These are phyloP conservation scores for Chaetomidium leptoderma DNA, from an alignment of 495 filamentous ascomycete species.

Conservation along the genomic window DNA sequence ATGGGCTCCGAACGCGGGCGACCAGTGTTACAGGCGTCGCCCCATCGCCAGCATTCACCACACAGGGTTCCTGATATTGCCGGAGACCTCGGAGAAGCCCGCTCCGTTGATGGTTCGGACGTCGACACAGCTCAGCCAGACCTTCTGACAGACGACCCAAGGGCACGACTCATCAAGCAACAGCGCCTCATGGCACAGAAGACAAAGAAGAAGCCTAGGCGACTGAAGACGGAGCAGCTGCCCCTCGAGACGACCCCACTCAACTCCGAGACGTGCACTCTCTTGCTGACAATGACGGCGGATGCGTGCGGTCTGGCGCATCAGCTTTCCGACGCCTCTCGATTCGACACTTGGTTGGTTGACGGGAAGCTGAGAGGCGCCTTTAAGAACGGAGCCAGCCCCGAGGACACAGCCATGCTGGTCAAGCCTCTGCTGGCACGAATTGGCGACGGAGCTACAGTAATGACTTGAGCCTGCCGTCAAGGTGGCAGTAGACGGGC, in stretches of 20 bases:
- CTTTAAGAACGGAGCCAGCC: neutral
- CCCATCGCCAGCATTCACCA: neutral
- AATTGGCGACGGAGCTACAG: neutral
- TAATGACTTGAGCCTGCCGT: neutral
- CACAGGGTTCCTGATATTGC: neutral
- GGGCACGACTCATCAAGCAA: conserved; percentile 38
- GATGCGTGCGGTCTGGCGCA: conserved; percentile 5
- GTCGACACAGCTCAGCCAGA: conserved; percentile 17
- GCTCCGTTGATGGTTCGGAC: no score
- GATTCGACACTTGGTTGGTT: conserved; percentile 17
- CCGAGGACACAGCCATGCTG: conserved; percentile 4
- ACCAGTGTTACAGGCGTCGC: neutral
- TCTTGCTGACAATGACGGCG: conserved; percentile 24
- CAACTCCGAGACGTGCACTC: conserved; percentile 26
- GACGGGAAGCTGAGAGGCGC: conserved; percentile 8
- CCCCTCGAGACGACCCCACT: conserved; percentile 42
- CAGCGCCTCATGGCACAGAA: conserved; percentile 34
- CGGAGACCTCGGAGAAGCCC: neutral
- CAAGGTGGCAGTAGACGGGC: neutral
- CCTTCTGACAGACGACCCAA: conserved; percentile 37
- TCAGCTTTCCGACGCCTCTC: neutral
- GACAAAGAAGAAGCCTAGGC: conserved; percentile 29
- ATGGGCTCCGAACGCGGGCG: neutral
- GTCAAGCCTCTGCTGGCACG: conserved; percentile 6
- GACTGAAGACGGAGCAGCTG: conserved; percentile 42